Percentiles rank a stretch among this genome's conserved stretches.
These are phyloP conservation scores for Aureobasidium sp. DNA, from an alignment of 2,329 filamentous ascomycete genomes.

Conservation along the genomic window DNA sequence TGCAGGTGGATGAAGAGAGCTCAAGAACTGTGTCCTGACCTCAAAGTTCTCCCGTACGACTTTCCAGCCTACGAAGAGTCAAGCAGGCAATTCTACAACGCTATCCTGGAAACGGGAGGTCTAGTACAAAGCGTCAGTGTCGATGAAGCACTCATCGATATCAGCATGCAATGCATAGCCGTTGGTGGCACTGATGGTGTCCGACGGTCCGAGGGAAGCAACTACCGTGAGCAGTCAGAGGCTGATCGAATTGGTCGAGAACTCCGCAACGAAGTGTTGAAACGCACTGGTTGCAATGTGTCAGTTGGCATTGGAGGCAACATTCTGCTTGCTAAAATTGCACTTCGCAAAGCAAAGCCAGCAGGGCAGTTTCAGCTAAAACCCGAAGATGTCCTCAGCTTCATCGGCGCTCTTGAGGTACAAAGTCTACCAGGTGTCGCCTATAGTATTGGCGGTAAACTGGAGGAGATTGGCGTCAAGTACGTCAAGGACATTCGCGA, in stretches of 20 bases:
- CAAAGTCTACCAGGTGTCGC: constrained; percentile 87
- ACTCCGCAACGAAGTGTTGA: constrained; percentile 64
- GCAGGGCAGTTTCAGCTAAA: constrained; percentile 87
- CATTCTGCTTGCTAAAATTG: constrained; percentile 84
- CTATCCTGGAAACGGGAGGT: constrained; percentile 71
- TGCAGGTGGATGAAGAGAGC: constrained; percentile 82
- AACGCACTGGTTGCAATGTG: constrained; percentile 74
- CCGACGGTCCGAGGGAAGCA: constrained; percentile 58
- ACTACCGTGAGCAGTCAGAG: constrained; percentile 71
- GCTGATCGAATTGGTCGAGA: constrained; percentile 63
- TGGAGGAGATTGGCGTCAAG: constrained; percentile 79
- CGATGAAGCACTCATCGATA: constrained; percentile 86
- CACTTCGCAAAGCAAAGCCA: constrained; percentile 84
- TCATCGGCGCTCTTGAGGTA: constrained; percentile 71
- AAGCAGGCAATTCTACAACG: constrained; percentile 79
- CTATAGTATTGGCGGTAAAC: constrained; percentile 75
- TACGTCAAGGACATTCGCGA: constrained; percentile 76
- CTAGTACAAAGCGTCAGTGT: constrained; percentile 94
- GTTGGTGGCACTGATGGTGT: constrained; percentile 60
- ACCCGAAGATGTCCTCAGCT: constrained; percentile 68
- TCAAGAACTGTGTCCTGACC: constrained; percentile 69
- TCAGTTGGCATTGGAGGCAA: constrained; percentile 91
- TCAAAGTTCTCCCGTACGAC: constrained; percentile 91
- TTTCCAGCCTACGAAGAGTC: constrained; percentile 92
- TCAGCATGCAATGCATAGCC: constrained; percentile 62